These are phyloP conservation scores for Crotalaria pallida DNA, from an alignment of 306 rosid genomes.

Conservation along the genomic window DNA sequence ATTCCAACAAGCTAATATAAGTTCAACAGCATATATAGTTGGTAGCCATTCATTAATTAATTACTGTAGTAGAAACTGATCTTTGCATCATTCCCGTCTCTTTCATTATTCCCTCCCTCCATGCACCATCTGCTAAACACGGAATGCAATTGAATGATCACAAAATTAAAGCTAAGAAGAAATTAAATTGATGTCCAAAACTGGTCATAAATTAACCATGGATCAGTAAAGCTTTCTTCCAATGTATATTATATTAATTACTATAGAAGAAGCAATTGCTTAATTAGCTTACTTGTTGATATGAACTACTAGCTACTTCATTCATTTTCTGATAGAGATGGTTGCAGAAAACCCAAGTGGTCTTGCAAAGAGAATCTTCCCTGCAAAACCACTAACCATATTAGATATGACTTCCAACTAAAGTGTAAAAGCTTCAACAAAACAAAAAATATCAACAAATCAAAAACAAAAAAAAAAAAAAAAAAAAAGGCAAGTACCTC, in stretches of 20 bases:
- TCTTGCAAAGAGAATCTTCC: constrained; percentile 59
- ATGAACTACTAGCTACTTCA: too few species aligned
- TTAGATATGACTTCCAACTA: neutral
- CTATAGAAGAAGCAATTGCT: constrained; percentile 15
- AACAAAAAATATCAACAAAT: too few species aligned
- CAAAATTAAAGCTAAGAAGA: too few species aligned
- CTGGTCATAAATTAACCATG: neutral
- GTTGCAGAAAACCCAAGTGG: constrained; percentile 46
- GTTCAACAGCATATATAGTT: constrained; percentile 11
- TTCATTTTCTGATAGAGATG: constrained; percentile 54
- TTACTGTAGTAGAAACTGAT: constrained; percentile 17
- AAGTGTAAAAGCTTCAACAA: neutral
- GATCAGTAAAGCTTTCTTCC: neutral
- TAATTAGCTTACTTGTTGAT: constrained; percentile 54
- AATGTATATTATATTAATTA: too few species aligned
- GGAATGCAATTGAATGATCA: constrained; percentile 7
- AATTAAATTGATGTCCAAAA: too few species aligned
- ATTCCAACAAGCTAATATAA: constrained; percentile 5
- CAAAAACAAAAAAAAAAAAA: neutral
- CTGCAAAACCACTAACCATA: constrained; percentile 33
- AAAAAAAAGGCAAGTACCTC: constrained; percentile 42
- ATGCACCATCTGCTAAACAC: constrained; percentile 43
- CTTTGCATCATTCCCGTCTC: constrained; percentile 36
- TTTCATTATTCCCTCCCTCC: too few species aligned
- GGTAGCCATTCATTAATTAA: too few species aligned